A percentile compares a stretch with the other conserved stretches of the same genome.
These are phyloP conservation scores for Piper betle DNA, from an alignment of 164 flowering plant species.

Conservation along the genomic window DNA sequence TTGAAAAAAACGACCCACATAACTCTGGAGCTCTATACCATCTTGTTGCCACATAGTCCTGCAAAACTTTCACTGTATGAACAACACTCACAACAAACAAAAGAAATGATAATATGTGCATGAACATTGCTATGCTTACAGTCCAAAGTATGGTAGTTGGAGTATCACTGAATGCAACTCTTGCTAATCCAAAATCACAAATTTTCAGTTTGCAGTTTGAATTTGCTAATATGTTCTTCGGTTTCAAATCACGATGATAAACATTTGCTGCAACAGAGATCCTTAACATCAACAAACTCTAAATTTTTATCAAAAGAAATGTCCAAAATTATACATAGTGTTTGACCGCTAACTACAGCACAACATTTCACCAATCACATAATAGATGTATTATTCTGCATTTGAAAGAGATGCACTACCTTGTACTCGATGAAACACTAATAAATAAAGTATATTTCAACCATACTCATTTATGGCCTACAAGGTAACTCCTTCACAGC, in stretches of 20 bases:
- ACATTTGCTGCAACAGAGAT: constrained; percentile 30
- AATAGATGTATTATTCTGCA: too few species aligned
- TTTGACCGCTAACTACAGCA: too few species aligned
- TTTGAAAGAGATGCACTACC: too few species aligned
- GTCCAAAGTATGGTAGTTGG: constrained; percentile 87
- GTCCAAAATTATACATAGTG: too few species aligned
- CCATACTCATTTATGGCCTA: too few species aligned
- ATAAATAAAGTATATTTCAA: too few species aligned
- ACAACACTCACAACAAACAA: neutral
- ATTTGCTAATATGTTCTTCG: constrained; percentile 89
- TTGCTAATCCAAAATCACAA: constrained; percentile 89
- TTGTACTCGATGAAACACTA: too few species aligned
- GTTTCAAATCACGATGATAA: constrained; percentile 84
- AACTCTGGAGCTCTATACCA: constrained; percentile 97
- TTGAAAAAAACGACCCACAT: constrained; percentile 97
- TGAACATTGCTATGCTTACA: constrained; percentile 23
- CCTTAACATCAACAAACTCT: too few species aligned
- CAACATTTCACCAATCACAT: too few species aligned
- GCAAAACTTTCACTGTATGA: neutral
- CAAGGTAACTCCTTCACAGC: too few species aligned
- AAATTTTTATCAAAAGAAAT: too few species aligned
- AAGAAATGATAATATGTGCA: too few species aligned
- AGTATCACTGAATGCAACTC: constrained; percentile 81
- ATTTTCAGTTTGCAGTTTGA: constrained; percentile 90
- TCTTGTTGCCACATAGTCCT: constrained; percentile 98